These are phyloP conservation scores for Talaromyces atroroseus DNA, from an alignment of 2,329 filamentous ascomycete genomes.

Conservation along the genomic window DNA sequence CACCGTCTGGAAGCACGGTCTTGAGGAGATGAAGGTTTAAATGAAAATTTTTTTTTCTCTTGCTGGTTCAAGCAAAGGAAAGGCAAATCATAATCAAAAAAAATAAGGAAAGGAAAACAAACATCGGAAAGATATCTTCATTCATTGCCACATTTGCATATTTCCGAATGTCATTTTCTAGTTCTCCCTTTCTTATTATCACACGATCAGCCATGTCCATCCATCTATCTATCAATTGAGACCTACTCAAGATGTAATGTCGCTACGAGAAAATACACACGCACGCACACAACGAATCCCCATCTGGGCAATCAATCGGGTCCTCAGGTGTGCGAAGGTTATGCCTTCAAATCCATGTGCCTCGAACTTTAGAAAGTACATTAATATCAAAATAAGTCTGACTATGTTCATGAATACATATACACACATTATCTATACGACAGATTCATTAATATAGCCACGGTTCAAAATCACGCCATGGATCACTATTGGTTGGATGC, in stretches of 20 bases:
- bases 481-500: neutral
- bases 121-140: neutral
- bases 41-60: neutral
- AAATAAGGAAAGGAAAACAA: neutral
- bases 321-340: neutral
- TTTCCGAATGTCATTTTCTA: neutral
- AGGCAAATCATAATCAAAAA: neutral
- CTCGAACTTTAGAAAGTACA: neutral
- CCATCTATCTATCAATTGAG: conserved; percentile 4
- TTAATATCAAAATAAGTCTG: neutral
- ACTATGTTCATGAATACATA: neutral
- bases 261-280: conserved; percentile 17
- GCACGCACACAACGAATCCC: neutral
- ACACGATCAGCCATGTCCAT: conserved; percentile 1
- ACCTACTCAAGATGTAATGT: conserved; percentile 11
- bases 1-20: conserved; percentile 91
- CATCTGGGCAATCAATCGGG: neutral
- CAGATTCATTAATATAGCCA: neutral
- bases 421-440: neutral
- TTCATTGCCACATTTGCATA: neutral
- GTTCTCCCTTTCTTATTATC: neutral
- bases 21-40: conserved; percentile 88
- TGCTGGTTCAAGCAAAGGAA: neutral
- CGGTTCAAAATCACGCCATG: conserved; percentile 8
- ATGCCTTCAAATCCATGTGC: neutral